These are phyloP conservation scores for Komagataella mondaviorum DNA, from an alignment of 805 yeast species.

Conservation along the genomic window DNA sequence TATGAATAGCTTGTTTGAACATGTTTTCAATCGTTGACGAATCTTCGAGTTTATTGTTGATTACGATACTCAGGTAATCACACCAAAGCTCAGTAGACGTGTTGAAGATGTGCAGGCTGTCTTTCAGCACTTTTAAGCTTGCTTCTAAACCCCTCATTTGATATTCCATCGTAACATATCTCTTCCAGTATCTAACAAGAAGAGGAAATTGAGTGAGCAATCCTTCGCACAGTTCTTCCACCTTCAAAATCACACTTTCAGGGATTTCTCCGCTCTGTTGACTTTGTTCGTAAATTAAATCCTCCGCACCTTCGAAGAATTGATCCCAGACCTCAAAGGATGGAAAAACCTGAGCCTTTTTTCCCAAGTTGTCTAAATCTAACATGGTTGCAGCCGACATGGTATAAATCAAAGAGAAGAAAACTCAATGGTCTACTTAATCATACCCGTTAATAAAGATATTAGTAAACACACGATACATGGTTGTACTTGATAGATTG, in stretches of 20 bases:
- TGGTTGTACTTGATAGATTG: not conserved
- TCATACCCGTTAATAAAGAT: too few species aligned
- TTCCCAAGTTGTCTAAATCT: not conserved
- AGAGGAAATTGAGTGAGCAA: constrained; percentile 45
- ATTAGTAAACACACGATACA: not conserved
- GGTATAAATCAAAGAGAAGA: not conserved
- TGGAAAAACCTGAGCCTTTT: not conserved
- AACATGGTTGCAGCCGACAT: not conserved
- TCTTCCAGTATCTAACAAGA: constrained; percentile 50
- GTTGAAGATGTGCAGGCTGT: constrained; percentile 37
- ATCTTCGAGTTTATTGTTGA: constrained; percentile 23
- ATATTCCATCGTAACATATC: constrained; percentile 39
- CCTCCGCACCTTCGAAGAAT: constrained; percentile 2
- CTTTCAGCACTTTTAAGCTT: constrained; percentile 30
- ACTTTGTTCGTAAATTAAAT: not conserved
- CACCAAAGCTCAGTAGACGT: constrained; percentile 54
- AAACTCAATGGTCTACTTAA: not conserved
- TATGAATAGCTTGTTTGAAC: constrained; percentile 33
- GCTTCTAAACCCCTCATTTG: constrained; percentile 40
- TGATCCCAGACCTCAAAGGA: constrained; percentile 11
- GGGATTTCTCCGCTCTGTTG: not conserved
- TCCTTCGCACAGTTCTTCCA: constrained; percentile 19
- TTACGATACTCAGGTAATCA: constrained; percentile 45
- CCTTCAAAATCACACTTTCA: constrained; percentile 4
- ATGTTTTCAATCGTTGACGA: constrained; percentile 20